Base-by-base conservation (phyloP, 441 rosid species). In the Kokia cookei region DNA sequence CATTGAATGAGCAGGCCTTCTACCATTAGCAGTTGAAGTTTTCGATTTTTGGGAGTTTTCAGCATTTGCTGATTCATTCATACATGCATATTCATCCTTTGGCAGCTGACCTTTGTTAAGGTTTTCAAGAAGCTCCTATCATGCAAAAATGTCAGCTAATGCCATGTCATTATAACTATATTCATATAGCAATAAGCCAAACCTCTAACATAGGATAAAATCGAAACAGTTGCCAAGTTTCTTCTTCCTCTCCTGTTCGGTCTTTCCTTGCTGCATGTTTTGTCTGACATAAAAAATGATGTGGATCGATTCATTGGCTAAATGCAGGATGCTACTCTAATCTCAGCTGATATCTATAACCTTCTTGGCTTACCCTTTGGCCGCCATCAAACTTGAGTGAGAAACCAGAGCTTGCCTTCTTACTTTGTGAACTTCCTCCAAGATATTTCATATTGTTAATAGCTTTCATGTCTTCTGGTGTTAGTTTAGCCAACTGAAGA, bases 151-250 rank as follows among this genome's bases (percentile, higher is more conserved):
- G 59, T 64, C 43, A 35, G 59, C 54, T 22, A 24, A 78, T 63
- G 51, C 62, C 73, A 74, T 22, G 27, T 54, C 3, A 22, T 50
- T 5, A 10, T 54, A 19, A 19, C n/a, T 48, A 27, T 53, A 53
- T 29, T 24, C n/a, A 19, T 53, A 17, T 29, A 32, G 45, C 48
- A 35, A 3, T 29, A 67, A 12, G 24, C 12, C 73, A 26, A 84
- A 87, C 95, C 93, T 90, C 93, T 65, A 88, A 22, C 81, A 90
- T 76, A 66, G 95, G 95, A 82, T 85, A 89, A 81, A 90, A 90
- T 70, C 90, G 87, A 79, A 85, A 88, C 3, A 88, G 87, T 73
- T 81, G 86, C 95, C 95, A 90, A 43, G 86, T 82, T 84, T 87
- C 89, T 80, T 88, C 95, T 80, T 88, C 95, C 54, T 90, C 91